Conservation (phyloP, 1,284 basidiomycete species). For the Polyporus tsugae region DNA sequence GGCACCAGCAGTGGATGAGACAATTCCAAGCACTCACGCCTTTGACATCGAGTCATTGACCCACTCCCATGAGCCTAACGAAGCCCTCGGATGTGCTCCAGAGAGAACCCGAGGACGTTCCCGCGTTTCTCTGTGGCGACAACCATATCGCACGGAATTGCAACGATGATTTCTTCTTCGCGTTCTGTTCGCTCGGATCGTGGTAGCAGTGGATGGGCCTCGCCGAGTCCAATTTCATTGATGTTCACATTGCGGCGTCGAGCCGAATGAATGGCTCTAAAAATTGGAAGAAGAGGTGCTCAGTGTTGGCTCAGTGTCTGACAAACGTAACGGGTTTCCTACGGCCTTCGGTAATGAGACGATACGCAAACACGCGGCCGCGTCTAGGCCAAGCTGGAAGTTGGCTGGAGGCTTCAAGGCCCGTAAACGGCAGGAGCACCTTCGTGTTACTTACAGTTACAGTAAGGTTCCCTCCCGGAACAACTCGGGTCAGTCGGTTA, state of each 20-base stretch:
- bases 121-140: not conserved
- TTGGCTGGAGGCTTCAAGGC: constrained; percentile 6
- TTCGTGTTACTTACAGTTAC: too few species aligned
- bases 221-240: not conserved
- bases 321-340: constrained; percentile 3
- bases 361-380: not conserved
- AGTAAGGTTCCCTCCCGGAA: not conserved
- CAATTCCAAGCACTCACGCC: not conserved
- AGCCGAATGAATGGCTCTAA: not conserved
- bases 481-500: not conserved
- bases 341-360: not conserved
- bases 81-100: not conserved
- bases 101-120: not conserved
- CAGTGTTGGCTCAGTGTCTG: not conserved
- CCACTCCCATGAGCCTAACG: not conserved
- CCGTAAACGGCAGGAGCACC: not conserved
- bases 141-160: not conserved
- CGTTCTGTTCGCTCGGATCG: not conserved
- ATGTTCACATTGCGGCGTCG: not conserved
- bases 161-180: not conserved
- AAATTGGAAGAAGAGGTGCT: constrained; percentile 1
- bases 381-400: constrained; percentile 1
- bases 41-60: not conserved
- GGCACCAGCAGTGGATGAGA: not conserved
- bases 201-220: not conserved